These are phyloP conservation scores for Oenanthe javanica DNA, from an alignment of 140 eudicot genomes.

Conservation along the genomic window DNA sequence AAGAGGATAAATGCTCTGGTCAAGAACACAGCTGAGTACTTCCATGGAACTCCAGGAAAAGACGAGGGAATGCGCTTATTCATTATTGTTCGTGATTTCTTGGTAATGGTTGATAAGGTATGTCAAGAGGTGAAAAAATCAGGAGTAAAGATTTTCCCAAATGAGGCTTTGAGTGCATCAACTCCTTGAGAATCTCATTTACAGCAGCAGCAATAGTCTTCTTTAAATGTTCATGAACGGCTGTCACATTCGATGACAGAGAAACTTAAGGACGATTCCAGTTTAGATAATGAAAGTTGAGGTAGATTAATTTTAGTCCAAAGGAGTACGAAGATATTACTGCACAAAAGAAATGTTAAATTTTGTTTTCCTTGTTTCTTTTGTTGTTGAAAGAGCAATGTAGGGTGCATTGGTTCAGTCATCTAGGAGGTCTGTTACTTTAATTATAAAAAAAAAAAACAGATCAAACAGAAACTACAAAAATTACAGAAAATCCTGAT, in stretches of 20 bases:
- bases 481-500: too few relatives aligned
- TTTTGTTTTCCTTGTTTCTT: background rate
- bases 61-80: slow-evolving; percentile 72
- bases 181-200: slow-evolving; percentile 22
- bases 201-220: slow-evolving; percentile 10
- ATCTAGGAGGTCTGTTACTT: too few relatives aligned
- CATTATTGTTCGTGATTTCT: slow-evolving; percentile 64
- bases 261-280: slow-evolving; percentile 28
- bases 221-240: slow-evolving; percentile 26
- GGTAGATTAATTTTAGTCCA: background rate
- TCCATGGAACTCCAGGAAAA: slow-evolving; percentile 66
- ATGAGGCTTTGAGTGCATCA: slow-evolving; percentile 17
- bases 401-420: too few relatives aligned
- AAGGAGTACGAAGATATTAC: slow-evolving; percentile 3
- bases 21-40: slow-evolving; percentile 73
- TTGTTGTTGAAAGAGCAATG: too few relatives aligned
- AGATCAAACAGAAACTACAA: too few relatives aligned
- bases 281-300: slow-evolving; percentile 19
- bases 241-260: slow-evolving; percentile 47
- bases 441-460: too few relatives aligned
- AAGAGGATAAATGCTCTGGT: slow-evolving; percentile 51
- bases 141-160: slow-evolving; percentile 14
- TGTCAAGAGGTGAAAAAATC: slow-evolving; percentile 55
- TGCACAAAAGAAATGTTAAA: background rate
- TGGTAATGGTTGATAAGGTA: slow-evolving; percentile 53